Conservation (phyloP, 768 basidiomycete genomes). For the Boletus sp. region DNA sequence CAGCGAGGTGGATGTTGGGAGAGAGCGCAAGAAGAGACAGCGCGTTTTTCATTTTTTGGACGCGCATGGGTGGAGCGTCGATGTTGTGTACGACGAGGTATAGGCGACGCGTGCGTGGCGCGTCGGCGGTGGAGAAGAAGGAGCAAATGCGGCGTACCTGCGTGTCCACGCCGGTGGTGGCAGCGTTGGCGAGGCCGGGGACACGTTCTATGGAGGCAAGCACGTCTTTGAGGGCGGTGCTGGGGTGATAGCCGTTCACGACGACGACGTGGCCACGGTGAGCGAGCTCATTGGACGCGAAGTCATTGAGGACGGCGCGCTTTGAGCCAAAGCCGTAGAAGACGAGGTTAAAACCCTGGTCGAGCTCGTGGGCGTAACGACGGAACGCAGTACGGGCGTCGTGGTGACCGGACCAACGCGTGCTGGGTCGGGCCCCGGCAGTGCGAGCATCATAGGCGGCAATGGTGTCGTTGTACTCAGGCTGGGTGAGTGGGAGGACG, state of each 20-base stretch:
- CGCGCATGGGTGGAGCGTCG: slow-evolving; percentile 70
- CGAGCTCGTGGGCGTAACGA: slow-evolving; percentile 67
- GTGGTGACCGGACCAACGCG: slow-evolving; percentile 19
- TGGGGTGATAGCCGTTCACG: slow-evolving; percentile 74
- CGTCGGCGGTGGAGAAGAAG: slow-evolving; percentile 47
- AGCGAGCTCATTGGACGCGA: slow-evolving; percentile 57
- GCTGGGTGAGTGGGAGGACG: slow-evolving; percentile 64
- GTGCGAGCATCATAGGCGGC: slow-evolving; percentile 20
- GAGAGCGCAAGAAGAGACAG: slow-evolving; percentile 72
- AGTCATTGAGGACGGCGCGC: slow-evolving; percentile 66
- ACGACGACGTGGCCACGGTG: slow-evolving; percentile 70
- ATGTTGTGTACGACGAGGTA: slow-evolving; percentile 88
- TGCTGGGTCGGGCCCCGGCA: slow-evolving; percentile 3
- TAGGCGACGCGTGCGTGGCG: slow-evolving; percentile 42
- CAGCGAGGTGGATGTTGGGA: slow-evolving; percentile 75
- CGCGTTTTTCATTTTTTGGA: slow-evolving; percentile 56
- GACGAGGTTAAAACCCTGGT: slow-evolving; percentile 81
- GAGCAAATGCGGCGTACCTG: slow-evolving; percentile 64
- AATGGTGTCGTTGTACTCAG: slow-evolving; percentile 50
- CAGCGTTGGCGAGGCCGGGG: slow-evolving; percentile 15
- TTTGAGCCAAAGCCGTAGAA: slow-evolving; percentile 93
- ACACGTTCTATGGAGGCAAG: slow-evolving; percentile 53
- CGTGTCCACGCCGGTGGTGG: slow-evolving; percentile 44
- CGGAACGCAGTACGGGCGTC: slow-evolving; percentile 40
- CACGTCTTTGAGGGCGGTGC: slow-evolving; percentile 65